Evolutionary conservation across 176 grass and related monocot species (phyloP).

Genomic region (Cymbopogon citratus): DNA sequence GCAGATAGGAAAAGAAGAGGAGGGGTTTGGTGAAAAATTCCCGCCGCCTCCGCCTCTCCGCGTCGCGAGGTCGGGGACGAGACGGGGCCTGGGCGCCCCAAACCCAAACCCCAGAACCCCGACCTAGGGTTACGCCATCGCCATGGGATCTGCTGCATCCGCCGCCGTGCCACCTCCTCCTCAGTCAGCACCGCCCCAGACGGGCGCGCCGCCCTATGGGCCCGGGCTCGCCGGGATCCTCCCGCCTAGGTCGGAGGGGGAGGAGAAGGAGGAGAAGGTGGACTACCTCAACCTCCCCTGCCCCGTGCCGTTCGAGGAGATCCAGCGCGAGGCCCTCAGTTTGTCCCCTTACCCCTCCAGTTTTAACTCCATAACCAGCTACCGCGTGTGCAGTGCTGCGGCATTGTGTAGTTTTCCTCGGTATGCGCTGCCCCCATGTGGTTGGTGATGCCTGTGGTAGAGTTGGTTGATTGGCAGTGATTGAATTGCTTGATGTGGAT

Average conservation of each 20-base stretch:
- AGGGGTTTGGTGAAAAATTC: not conserved
- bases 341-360: not conserved
- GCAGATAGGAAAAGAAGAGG: not conserved
- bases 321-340: constrained; percentile 99
- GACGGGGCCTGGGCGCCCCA: not conserved
- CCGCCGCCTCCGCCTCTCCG: not conserved
- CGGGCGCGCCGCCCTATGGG: constrained; percentile 34
- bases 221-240: constrained; percentile 65
- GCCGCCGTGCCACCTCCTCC: constrained; percentile 26
- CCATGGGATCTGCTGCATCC: constrained; percentile 61
- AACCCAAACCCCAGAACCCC: constrained; percentile 12
- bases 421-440: not conserved
- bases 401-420: constrained; percentile 20
- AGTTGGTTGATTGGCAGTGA: constrained; percentile 5
- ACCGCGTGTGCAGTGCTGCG: constrained; percentile 2
- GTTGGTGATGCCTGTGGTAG: not conserved
- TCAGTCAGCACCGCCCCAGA: constrained; percentile 20
- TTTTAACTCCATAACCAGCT: constrained; percentile 6
- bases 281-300: constrained; percentile 97
- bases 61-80: constrained; percentile 29
- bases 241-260: constrained; percentile 51
- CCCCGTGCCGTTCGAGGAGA: constrained; percentile 91
- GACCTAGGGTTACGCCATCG: constrained; percentile 38
- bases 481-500: not conserved
- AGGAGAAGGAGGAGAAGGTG: constrained; percentile 58